phyloP scores from a whole-genome alignment of 495 filamentous ascomycete species.

The Penicillium arizonense region DNA sequence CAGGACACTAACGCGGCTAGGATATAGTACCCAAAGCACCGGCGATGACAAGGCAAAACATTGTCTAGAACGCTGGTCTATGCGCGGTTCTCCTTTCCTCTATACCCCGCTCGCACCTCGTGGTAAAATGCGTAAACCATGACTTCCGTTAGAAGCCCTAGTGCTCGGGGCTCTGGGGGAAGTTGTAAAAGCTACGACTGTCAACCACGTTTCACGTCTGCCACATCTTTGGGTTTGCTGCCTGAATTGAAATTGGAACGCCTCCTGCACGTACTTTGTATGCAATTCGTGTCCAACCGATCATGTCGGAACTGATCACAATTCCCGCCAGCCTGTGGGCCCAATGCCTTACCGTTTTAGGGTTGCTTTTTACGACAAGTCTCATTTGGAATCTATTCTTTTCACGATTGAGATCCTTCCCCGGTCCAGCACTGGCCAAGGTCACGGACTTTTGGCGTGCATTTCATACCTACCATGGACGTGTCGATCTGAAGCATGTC shows the following conservation, averaged over 20 bases:
- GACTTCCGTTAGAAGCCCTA: background rate
- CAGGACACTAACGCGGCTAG: background rate
- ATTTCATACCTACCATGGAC: slow-evolving; percentile 20
- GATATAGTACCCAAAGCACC: background rate
- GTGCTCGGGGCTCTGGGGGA: background rate
- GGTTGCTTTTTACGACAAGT: slow-evolving; percentile 10
- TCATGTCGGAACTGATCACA: slow-evolving; percentile 1
- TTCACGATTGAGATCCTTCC: slow-evolving; percentile 29
- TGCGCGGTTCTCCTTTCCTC: background rate
- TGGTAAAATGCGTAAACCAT: background rate
- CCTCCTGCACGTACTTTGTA: slow-evolving; percentile 1
- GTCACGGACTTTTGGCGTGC: slow-evolving; percentile 38
- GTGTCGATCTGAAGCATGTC: slow-evolving; percentile 16
- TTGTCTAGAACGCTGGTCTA: background rate
- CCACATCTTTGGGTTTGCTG: too few species aligned
- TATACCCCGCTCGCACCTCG: background rate
- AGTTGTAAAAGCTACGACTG: background rate
- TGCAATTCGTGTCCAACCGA: background rate
- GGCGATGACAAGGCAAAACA: background rate
- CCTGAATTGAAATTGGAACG: background rate
- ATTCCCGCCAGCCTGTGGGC: slow-evolving; percentile 8
- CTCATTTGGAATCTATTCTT: slow-evolving; percentile 12
- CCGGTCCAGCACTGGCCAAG: slow-evolving; percentile 44
- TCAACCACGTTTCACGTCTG: background rate
- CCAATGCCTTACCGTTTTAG: slow-evolving; percentile 7